phyloP scores from a whole-genome alignment of 2,329 filamentous ascomycete genomes.

The Trichoderma brevicompactum region DNA sequence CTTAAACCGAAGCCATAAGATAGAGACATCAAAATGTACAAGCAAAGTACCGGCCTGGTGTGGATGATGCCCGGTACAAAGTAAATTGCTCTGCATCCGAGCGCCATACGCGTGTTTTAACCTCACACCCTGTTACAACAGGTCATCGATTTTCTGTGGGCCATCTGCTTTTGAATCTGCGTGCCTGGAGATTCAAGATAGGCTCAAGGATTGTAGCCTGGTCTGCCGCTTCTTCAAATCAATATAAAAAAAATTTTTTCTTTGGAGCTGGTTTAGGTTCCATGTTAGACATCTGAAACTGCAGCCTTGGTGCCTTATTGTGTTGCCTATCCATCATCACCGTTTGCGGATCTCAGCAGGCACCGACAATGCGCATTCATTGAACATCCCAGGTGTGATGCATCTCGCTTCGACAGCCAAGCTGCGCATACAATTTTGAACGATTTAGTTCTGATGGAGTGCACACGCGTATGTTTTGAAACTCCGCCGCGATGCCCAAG shows the following conservation, averaged over 20 bases:
- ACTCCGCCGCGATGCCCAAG: constrained; percentile 16
- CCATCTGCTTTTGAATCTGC: not conserved
- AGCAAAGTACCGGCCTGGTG: not conserved
- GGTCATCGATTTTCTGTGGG: constrained; percentile 7
- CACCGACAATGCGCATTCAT: no score
- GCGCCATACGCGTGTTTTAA: not conserved
- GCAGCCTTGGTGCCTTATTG: no score
- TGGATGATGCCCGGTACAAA: not conserved
- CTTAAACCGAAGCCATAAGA: constrained; percentile 1
- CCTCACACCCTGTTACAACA: not conserved
- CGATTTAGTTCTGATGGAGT: not conserved
- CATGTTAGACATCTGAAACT: no score
- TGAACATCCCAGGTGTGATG: no score
- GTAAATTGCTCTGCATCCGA: no score
- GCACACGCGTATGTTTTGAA: not conserved
- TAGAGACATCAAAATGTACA: not conserved
- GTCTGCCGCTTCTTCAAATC: not conserved
- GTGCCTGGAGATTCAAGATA: not conserved
- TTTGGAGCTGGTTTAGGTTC: no score
- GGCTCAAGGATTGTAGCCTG: not conserved
- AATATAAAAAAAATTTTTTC: no score
- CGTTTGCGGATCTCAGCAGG: no score
- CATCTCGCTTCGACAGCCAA: no score
- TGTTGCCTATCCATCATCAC: no score
- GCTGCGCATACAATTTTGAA: no score